A percentile compares a stretch with the other conserved stretches of the same genome.
These are phyloP conservation scores for Backusella tarrabulga DNA, from an alignment of 192 early-diverging fungal genomes.

Conservation along the genomic window DNA sequence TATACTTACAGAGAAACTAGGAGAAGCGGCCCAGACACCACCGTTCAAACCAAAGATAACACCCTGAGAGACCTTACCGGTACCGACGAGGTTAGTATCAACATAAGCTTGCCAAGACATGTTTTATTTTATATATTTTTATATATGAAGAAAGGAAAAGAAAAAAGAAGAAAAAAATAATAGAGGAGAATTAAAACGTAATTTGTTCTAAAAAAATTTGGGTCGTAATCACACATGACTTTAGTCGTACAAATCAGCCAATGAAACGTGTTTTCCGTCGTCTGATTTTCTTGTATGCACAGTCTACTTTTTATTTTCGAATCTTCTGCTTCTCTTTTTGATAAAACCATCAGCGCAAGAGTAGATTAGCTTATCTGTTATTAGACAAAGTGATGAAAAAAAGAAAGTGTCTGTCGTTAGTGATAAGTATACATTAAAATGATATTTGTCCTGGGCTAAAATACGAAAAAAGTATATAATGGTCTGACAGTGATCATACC, in stretches of 20 bases:
- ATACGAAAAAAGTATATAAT: not conserved
- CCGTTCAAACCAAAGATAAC: constrained; percentile 80
- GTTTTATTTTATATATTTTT: constrained; percentile 28
- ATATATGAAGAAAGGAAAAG: not conserved
- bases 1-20: constrained; percentile 67
- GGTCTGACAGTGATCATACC: not conserved
- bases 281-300: not conserved
- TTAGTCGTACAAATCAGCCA: constrained; percentile 4
- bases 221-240: not conserved
- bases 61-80: constrained; percentile 68
- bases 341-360: not conserved
- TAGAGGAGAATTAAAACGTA: not conserved
- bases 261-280: not conserved
- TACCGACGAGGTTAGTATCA: constrained; percentile 74
- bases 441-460: not conserved
- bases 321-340: not conserved
- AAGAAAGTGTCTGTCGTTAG: not conserved
- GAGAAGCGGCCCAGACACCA: constrained; percentile 82
- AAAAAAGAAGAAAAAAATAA: not conserved
- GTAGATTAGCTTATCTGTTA: not conserved
- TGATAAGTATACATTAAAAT: not conserved
- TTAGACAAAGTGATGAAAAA: not conserved
- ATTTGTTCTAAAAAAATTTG: not conserved
- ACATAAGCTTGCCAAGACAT: constrained; percentile 87
- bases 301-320: not conserved